phyloP scores from a whole-genome alignment of 305 asterid genomes.

The Coffea humblotiana region DNA sequence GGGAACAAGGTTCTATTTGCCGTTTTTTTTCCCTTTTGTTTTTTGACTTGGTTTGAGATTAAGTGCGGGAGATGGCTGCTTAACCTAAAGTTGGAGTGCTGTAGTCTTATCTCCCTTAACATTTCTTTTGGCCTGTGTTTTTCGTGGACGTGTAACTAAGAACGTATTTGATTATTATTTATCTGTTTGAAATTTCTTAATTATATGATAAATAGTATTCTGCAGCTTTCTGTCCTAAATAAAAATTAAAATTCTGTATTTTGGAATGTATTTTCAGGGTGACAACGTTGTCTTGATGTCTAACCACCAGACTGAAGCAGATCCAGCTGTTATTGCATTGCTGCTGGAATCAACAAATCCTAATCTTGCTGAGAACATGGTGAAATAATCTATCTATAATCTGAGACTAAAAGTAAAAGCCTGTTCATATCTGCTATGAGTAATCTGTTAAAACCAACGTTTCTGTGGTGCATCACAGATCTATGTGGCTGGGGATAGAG shows the following conservation, averaged over 20 bases:
- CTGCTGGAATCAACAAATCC: constrained; percentile 77
- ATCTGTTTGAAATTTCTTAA: background rate
- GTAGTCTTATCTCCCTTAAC: background rate
- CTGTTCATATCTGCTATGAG: constrained; percentile 5
- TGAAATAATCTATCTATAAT: constrained; percentile 25
- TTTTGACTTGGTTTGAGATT: background rate
- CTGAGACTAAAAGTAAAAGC: constrained; percentile 18
- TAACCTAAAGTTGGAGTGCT: background rate
- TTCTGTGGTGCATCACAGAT: constrained; percentile 54
- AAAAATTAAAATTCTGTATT: background rate
- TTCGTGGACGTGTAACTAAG: background rate
- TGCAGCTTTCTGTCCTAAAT: constrained; percentile 2
- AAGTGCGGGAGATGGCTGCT: background rate
- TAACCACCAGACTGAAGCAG: constrained; percentile 98
- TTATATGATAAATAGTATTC: background rate
- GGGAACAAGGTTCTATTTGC: background rate
- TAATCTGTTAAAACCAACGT: constrained; percentile 24
- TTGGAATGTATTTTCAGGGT: constrained; percentile 55
- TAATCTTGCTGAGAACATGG: constrained; percentile 72
- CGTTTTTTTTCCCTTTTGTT: background rate
- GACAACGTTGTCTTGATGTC: constrained; percentile 86
- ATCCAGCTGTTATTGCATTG: constrained; percentile 87
- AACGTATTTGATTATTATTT: background rate
- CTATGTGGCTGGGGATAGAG: constrained; percentile 95
- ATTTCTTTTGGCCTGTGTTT: background rate